Evolutionary conservation across 768 basidiomycete species (phyloP), one percentile per base, ranked within the genome.

Genomic region (Boletus rubroflammeus): DNA sequence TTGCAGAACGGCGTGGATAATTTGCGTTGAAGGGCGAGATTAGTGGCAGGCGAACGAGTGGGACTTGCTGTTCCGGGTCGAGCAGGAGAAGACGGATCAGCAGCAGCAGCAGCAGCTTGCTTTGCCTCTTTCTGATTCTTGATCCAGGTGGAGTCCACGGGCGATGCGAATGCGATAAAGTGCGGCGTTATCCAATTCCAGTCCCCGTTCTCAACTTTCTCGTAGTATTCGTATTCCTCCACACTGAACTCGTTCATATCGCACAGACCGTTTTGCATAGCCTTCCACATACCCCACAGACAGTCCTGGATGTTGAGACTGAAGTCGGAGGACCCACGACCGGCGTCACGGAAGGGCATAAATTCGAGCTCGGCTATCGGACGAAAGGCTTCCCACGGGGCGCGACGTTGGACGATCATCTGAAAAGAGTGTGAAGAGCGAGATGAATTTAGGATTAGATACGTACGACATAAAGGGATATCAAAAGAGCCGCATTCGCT

Each of bases 341-440:
- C 95, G 19, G 97, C 97, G 64, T 99, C 97, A 55, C 97, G 81
- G 68, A 98, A 98, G 15, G 92, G 88, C 85, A 93, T 90, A 67
- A 95, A 93, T 72, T 96, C 92, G 35, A 94, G 67, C 65, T 93
- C 86, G 31, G 93, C 90, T 50, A 98, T 86, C 3, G 96, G 95
- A 60, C 92, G 86, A 68, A 98, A 95, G 3, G 94, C 93, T 71
- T 95, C 91, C 86, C 92, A 95, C 29, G 96, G 95, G 19, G 89
- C 81, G 54, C 86, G 86, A 50, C 88, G 80, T 70, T 88, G 85
- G 1, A 97, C 93, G 61, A 98, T 94, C 84, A 98, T 87, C 94
- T 97, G 65, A 51, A 46, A 50, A 53, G 47, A 51, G 46, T 55
- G 62, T 62, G 54, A 67, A 48, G 58, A 61, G 52, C 23, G 61